phyloP scores from a whole-genome alignment of 2,329 filamentous ascomycete species.

The Aspergillus caelatus region DNA sequence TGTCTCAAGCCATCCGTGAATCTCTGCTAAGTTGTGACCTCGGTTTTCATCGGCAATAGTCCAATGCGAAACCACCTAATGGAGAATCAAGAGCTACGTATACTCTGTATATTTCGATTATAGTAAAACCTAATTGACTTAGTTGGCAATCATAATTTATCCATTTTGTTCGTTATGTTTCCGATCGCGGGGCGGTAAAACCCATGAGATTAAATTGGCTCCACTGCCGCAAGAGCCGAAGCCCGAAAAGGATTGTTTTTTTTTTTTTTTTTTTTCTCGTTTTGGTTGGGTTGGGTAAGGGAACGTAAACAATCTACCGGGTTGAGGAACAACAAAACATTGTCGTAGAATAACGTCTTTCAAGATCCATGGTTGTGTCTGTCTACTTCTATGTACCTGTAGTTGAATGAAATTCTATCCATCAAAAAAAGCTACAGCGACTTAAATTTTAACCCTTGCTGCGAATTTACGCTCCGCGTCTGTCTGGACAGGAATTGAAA shows the following conservation, averaged over 20 bases:
- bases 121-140: background rate
- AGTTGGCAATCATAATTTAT: background rate
- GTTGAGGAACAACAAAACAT: slow-evolving; percentile 26
- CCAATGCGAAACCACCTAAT: background rate
- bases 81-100: background rate
- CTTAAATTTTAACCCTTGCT: slow-evolving; percentile 10
- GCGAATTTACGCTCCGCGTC: background rate
- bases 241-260: background rate
- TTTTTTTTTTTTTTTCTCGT: background rate
- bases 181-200: slow-evolving; percentile 18
- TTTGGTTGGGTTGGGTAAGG: background rate
- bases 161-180: slow-evolving; percentile 10
- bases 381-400: background rate
- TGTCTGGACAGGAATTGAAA: background rate
- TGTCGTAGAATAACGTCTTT: background rate
- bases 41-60: background rate
- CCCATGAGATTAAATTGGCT: slow-evolving; percentile 12
- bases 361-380: background rate
- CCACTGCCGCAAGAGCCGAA: slow-evolving; percentile 18
- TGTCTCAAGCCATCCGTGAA: background rate
- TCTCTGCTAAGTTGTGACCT: background rate
- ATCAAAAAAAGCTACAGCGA: background rate
- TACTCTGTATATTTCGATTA: background rate
- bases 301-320: slow-evolving; percentile 22
- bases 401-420: background rate